These are phyloP conservation scores for Agrocybe chaxingu DNA, from an alignment of 768 basidiomycete species.

Conservation along the genomic window DNA sequence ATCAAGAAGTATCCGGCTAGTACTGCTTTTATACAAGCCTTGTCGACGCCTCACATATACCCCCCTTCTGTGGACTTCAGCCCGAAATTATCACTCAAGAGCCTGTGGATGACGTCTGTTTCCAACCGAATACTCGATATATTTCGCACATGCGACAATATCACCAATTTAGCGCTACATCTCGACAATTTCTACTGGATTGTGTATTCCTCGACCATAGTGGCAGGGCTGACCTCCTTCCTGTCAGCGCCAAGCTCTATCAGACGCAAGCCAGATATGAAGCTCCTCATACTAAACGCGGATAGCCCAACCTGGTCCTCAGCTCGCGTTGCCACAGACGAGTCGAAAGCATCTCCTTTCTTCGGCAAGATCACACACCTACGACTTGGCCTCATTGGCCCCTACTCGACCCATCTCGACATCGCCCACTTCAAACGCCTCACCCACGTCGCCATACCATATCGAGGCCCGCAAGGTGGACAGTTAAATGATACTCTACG, in stretches of 20 bases:
- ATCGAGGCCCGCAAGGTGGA: slow-evolving; percentile 10
- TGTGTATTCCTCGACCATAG: slow-evolving; percentile 8
- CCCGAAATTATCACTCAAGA: slow-evolving; percentile 10
- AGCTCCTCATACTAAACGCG: slow-evolving; percentile 14
- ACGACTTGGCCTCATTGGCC: slow-evolving; percentile 10
- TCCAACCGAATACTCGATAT: slow-evolving; percentile 16
- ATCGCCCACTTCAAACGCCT: slow-evolving; percentile 17
- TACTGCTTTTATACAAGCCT: neutral
- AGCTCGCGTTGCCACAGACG: neutral
- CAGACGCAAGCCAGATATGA: slow-evolving; percentile 7
- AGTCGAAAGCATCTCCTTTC: slow-evolving; percentile 9
- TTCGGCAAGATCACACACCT: slow-evolving; percentile 20
- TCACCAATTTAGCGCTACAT: slow-evolving; percentile 15
- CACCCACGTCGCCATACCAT: slow-evolving; percentile 20
- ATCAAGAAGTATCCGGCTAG: slow-evolving; percentile 7
- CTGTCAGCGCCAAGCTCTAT: neutral
- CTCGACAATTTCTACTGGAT: slow-evolving; percentile 20
- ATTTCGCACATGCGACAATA: slow-evolving; percentile 13
- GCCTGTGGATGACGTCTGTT: slow-evolving; percentile 17
- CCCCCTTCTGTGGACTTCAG: neutral
- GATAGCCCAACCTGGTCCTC: slow-evolving; percentile 10
- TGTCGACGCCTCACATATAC: neutral
- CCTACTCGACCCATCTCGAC: slow-evolving; percentile 12
- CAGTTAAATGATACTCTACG: slow-evolving; percentile 9
- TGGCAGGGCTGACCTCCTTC: neutral